Conservation (phyloP, 805 yeast species). For the Peterozyma toletana region DNA sequence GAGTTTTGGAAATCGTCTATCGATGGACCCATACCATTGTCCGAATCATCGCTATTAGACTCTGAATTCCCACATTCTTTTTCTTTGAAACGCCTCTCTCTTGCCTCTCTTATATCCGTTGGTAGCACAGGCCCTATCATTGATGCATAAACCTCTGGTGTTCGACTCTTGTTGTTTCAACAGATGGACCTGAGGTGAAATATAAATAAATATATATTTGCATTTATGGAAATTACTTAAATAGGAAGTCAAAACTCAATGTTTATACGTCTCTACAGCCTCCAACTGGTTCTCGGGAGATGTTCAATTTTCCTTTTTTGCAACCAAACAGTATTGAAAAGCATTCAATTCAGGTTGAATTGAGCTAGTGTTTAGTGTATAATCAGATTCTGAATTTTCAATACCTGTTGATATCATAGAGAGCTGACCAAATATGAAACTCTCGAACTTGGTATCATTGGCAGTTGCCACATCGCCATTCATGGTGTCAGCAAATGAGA, state of each 20-base stretch:
- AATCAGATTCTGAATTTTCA: too few species aligned
- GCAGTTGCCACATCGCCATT: neutral
- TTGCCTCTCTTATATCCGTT: slow-evolving; percentile 10
- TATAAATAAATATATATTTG: too few species aligned
- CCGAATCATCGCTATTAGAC: neutral
- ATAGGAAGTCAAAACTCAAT: too few species aligned
- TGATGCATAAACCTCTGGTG: neutral
- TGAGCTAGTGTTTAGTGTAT: too few species aligned
- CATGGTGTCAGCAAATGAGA: neutral
- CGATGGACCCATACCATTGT: neutral
- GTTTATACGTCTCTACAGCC: too few species aligned
- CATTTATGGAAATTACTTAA: too few species aligned
- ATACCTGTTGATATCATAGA: too few species aligned
- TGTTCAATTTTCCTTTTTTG: neutral
- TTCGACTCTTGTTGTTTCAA: too few species aligned
- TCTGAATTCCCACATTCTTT: neutral
- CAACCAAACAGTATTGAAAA: neutral
- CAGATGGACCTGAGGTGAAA: too few species aligned
- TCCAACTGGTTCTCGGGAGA: slow-evolving; percentile 1
- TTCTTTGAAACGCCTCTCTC: slow-evolving; percentile 11
- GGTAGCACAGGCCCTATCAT: slow-evolving; percentile 19
- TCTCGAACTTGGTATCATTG: neutral
- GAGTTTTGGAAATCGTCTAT: neutral
- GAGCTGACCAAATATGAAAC: neutral
- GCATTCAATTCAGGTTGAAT: slow-evolving; percentile 1